These are phyloP conservation scores for Yarrowia yakushimensis DNA, from an alignment of 805 yeast genomes.

Conservation along the genomic window DNA sequence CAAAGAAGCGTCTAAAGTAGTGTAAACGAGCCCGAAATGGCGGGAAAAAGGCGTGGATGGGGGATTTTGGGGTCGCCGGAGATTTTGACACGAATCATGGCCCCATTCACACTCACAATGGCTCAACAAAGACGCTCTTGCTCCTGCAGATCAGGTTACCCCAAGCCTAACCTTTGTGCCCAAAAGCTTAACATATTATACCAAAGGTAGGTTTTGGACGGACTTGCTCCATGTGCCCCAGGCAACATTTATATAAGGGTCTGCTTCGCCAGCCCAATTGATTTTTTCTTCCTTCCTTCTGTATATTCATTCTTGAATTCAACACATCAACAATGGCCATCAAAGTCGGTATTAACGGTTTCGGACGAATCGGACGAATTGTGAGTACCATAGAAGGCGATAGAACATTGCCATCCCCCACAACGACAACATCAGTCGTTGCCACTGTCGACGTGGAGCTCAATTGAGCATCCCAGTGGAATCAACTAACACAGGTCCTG, in stretches of 20 bases:
- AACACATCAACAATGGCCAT: slow-evolving; percentile 39
- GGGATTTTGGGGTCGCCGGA: neutral
- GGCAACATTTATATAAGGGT: slow-evolving; percentile 13
- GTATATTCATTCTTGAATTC: slow-evolving; percentile 9
- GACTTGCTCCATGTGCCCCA: slow-evolving; percentile 19
- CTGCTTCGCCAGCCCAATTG: neutral
- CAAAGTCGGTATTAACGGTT: slow-evolving; percentile 87
- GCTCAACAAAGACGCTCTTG: neutral
- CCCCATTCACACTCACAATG: neutral
- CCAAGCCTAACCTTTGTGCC: slow-evolving; percentile 20
- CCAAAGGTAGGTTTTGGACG: slow-evolving; percentile 16
- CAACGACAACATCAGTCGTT: neutral
- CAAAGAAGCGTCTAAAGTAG: neutral
- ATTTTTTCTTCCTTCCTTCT: neutral
- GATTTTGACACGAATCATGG: neutral
- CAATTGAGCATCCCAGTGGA: too few species aligned
- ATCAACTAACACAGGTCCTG: slow-evolving; percentile 38
- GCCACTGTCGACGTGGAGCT: too few species aligned
- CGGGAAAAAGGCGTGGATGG: neutral
- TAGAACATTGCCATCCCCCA: neutral
- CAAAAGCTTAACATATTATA: slow-evolving; percentile 20
- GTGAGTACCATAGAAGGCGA: slow-evolving; percentile 36
- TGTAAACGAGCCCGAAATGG: neutral
- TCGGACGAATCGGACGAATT: slow-evolving; percentile 92
- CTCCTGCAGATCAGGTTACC: slow-evolving; percentile 2